Evolutionary conservation across 306 rosid species (phyloP).

Genomic region (Malus fusca): DNA sequence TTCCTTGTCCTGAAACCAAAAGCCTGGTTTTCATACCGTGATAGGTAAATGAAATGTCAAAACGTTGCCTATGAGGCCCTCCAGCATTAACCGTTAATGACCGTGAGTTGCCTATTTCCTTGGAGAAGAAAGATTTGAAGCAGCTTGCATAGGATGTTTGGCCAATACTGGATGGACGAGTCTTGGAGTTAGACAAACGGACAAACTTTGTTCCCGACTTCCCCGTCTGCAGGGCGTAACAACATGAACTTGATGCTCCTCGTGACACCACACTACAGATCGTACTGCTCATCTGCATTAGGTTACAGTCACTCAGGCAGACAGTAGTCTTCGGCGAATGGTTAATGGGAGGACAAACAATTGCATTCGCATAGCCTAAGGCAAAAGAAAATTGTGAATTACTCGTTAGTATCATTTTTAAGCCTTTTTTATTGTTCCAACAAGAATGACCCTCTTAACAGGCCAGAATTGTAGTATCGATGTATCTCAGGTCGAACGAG

Average conservation of each 20-base stretch:
- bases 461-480: not conserved
- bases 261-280: slow-evolving; percentile 39
- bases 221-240: slow-evolving; percentile 27
- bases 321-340: slow-evolving; percentile 39
- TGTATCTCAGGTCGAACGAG: not conserved
- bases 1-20: slow-evolving; percentile 41
- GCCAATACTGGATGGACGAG: slow-evolving; percentile 28
- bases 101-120: slow-evolving; percentile 27
- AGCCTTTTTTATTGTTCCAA: no score
- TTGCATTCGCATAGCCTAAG: slow-evolving; percentile 58
- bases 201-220: slow-evolving; percentile 31
- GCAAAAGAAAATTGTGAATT: slow-evolving; percentile 23
- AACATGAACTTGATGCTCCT: slow-evolving; percentile 37
- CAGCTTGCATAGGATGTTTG: slow-evolving; percentile 42
- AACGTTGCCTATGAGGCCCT: slow-evolving; percentile 28
- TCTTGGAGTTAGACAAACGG: slow-evolving; percentile 33
- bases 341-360: slow-evolving; percentile 34
- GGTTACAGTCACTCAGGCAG: slow-evolving; percentile 37
- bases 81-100: slow-evolving; percentile 21
- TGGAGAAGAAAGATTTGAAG: slow-evolving; percentile 48
- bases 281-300: slow-evolving; percentile 55
- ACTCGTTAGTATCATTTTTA: not conserved
- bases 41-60: slow-evolving; percentile 47
- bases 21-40: slow-evolving; percentile 50
- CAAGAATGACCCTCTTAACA: not conserved